Evolutionary conservation across 306 rosid genomes (phyloP), one percentile per base, ranked within the genome.

Genomic region (Oemleria cerasiformis): DNA sequence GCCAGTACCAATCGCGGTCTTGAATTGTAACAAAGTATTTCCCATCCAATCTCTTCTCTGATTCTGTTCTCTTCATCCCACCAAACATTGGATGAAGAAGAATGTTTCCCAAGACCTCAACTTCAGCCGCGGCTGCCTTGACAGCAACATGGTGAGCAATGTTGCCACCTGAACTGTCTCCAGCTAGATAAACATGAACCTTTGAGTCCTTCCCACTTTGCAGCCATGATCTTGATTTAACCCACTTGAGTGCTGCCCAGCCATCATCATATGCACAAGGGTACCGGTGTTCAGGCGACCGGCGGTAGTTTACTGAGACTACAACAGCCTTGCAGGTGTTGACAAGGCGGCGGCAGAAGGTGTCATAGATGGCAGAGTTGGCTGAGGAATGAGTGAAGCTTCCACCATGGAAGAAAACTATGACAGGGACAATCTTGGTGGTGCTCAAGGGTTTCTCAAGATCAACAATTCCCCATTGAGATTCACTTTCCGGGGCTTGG

Each of bases 1-100:
- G 82, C 98, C 98, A 92, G 76, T 92, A 92, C 98, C 98, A 92
- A 44, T 92, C 98, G 1, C 96, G 94, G 73, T 92, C 98, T 68
- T 80, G 92, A 71, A 92, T 70, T 71, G 77, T 78, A 67, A 92
- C 96, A 59, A 92, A 92, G 85, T 87, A 92, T 71, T 92, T 92
- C 5, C 94, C 98, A 44, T 92, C 98, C 3, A 92, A 77, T 66
- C 71, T 76, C 79, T 70, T 75, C 81, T 92, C 96, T 0, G 98
- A 83, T 40, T 77, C 89, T 0, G 92, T 84, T 69, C 98, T 74
- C 77, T 30, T 71, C 75, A 87, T 74, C 60, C 96, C 98, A 9
- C 84, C 98, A 51, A 92, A 92, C 81, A 92, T 79, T 0, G 98
- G 98, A 64, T 92, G 98, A n/a, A 92, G 94, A 76, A 92, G 90